Conservation (phyloP, 305 asterid species). For the Striga hermonthica region DNA sequence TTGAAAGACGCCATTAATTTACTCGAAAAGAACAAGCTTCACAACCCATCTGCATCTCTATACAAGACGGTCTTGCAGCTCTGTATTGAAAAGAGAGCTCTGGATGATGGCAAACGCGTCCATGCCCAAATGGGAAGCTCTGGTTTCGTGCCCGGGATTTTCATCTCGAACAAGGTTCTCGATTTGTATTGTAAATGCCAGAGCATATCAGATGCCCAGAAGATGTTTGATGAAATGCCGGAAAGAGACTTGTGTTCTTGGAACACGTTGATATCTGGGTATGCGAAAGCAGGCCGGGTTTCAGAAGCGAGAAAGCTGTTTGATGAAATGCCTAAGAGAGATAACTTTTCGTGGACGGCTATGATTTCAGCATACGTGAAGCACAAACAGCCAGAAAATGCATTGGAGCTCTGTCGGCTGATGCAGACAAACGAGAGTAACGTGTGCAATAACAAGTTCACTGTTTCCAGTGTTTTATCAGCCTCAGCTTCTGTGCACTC, state of each 20-base stretch:
- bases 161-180: slow-evolving; percentile 59
- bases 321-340: slow-evolving; percentile 63
- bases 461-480: slow-evolving; percentile 66
- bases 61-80: slow-evolving; percentile 47
- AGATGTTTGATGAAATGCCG: slow-evolving; percentile 58
- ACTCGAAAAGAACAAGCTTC: slow-evolving; percentile 34
- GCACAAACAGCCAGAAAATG: slow-evolving; percentile 49
- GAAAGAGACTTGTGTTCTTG: slow-evolving; percentile 67
- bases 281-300: slow-evolving; percentile 43
- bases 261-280: slow-evolving; percentile 74
- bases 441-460: slow-evolving; percentile 53
- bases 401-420: slow-evolving; percentile 54
- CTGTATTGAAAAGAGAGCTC: slow-evolving; percentile 54
- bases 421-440: slow-evolving; percentile 47
- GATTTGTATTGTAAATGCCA: slow-evolving; percentile 64
- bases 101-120: slow-evolving; percentile 56
- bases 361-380: slow-evolving; percentile 74
- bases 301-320: slow-evolving; percentile 56
- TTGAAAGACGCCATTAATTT: slow-evolving; percentile 46
- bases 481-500: slow-evolving; percentile 70
- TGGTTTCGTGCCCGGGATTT: slow-evolving; percentile 47
- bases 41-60: slow-evolving; percentile 38
- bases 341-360: slow-evolving; percentile 78
- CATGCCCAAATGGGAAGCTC: slow-evolving; percentile 45
- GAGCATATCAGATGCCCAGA: slow-evolving; percentile 46